These are phyloP conservation scores for Colletotrichum endophyticum DNA, from an alignment of 2,329 filamentous ascomycete species.

Conservation along the genomic window DNA sequence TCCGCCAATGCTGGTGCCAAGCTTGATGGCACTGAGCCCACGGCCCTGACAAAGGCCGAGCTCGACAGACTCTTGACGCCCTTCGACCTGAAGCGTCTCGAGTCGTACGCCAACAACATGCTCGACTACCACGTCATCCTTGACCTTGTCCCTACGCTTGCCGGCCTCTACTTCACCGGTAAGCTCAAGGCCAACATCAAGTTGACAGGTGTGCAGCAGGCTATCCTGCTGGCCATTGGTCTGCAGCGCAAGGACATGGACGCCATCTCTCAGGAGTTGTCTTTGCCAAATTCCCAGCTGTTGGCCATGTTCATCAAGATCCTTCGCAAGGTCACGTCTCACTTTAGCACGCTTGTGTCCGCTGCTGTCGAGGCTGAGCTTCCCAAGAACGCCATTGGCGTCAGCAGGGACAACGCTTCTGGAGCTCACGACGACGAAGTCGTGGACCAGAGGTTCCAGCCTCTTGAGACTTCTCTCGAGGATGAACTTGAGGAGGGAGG, in stretches of 20 bases:
- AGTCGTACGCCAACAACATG: slow-evolving; percentile 96
- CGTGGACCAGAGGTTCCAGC: slow-evolving; percentile 69
- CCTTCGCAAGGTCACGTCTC: slow-evolving; percentile 80
- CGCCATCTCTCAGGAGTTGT: slow-evolving; percentile 78
- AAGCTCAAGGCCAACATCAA: slow-evolving; percentile 70
- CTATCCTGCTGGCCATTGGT: slow-evolving; percentile 87
- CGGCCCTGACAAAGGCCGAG: slow-evolving; percentile 72
- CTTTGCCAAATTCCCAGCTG: slow-evolving; percentile 76
- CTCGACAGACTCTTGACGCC: slow-evolving; percentile 83
- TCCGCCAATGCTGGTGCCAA: slow-evolving; percentile 77
- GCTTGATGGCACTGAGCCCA: slow-evolving; percentile 57
- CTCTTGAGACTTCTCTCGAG: slow-evolving; percentile 73
- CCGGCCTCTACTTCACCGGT: slow-evolving; percentile 84
- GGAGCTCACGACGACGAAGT: slow-evolving; percentile 74
- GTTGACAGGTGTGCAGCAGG: slow-evolving; percentile 82
- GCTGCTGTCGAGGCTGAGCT: slow-evolving; percentile 73
- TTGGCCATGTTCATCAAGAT: slow-evolving; percentile 98
- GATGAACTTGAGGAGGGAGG: slow-evolving; percentile 87
- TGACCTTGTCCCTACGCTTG: slow-evolving; percentile 85
- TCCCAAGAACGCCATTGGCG: slow-evolving; percentile 63
- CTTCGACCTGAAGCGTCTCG: slow-evolving; percentile 92
- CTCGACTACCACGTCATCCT: slow-evolving; percentile 97
- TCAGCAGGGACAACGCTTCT: slow-evolving; percentile 62
- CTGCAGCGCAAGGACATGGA: slow-evolving; percentile 90
- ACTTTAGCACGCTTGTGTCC: slow-evolving; percentile 78